Conservation (phyloP, 768 basidiomycete genomes). For the Trametes coccinea region DNA sequence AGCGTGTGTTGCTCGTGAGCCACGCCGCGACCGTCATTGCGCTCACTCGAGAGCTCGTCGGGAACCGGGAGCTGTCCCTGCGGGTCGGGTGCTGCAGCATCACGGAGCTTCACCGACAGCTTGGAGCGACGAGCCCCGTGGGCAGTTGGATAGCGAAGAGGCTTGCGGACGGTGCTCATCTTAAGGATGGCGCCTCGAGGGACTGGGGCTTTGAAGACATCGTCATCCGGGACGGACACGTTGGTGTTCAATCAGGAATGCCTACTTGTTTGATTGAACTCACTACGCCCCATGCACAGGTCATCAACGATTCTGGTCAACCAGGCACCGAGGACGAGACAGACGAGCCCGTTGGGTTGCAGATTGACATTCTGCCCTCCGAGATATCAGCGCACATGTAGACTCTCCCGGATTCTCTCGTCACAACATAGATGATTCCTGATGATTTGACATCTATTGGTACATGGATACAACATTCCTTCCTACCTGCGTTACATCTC, state of each 20-base stretch:
- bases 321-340: slow-evolving; percentile 63
- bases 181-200: slow-evolving; percentile 57
- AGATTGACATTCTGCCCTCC: slow-evolving; percentile 30
- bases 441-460: background rate
- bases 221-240: slow-evolving; percentile 59
- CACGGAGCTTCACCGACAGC: slow-evolving; percentile 50
- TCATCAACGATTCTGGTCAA: slow-evolving; percentile 67
- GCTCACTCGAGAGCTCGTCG: slow-evolving; percentile 58
- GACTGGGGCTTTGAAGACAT: slow-evolving; percentile 87
- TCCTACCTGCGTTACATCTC: background rate
- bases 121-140: slow-evolving; percentile 30
- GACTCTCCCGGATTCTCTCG: slow-evolving; percentile 4
- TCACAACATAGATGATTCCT: background rate
- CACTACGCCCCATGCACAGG: slow-evolving; percentile 39
- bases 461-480: background rate
- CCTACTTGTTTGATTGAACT: too few relatives aligned
- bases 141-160: slow-evolving; percentile 49
- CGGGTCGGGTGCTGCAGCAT: slow-evolving; percentile 78
- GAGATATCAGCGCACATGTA: slow-evolving; percentile 2
- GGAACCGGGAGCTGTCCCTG: slow-evolving; percentile 51
- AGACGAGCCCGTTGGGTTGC: slow-evolving; percentile 59
- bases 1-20: slow-evolving; percentile 59
- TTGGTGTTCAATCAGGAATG: slow-evolving; percentile 30
- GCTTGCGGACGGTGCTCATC: slow-evolving; percentile 58
- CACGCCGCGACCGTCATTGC: slow-evolving; percentile 79